Conservation (phyloP, 805 yeast species). For the Komagataella phaffii region DNA sequence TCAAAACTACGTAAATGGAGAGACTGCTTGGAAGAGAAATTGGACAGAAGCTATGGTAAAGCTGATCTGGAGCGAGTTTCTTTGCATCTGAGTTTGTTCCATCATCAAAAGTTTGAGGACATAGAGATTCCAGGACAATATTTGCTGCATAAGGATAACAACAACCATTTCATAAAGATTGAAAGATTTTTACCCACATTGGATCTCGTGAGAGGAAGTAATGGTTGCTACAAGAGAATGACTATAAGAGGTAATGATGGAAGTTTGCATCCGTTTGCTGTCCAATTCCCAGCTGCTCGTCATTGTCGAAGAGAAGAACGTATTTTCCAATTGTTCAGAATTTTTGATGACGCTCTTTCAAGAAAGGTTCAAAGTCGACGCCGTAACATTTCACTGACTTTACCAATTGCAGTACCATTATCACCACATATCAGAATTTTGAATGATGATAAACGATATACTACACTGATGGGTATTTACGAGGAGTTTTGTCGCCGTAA, state of each 20-base stretch:
- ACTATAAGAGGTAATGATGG: slow-evolving; percentile 93
- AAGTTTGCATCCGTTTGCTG: slow-evolving; percentile 80
- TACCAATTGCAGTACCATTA: slow-evolving; percentile 87
- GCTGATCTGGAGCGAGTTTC: slow-evolving; percentile 82
- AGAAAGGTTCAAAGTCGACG: slow-evolving; percentile 81
- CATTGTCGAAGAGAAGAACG: slow-evolving; percentile 95
- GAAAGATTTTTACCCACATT: slow-evolving; percentile 85
- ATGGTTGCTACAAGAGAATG: slow-evolving; percentile 79
- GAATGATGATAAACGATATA: slow-evolving; percentile 66
- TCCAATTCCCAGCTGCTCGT: slow-evolving; percentile 95
- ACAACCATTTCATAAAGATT: slow-evolving; percentile 80
- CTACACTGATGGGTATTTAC: slow-evolving; percentile 70
- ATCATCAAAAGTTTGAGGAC: slow-evolving; percentile 95
- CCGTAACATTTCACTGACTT: slow-evolving; percentile 69
- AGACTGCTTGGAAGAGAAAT: slow-evolving; percentile 78
- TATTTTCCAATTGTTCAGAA: slow-evolving; percentile 80
- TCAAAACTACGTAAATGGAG: slow-evolving; percentile 82
- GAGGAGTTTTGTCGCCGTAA: slow-evolving; percentile 72
- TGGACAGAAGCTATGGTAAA: slow-evolving; percentile 67
- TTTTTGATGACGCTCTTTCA: slow-evolving; percentile 69
- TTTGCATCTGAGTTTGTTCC: slow-evolving; percentile 93
- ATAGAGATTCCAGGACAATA: slow-evolving; percentile 97
- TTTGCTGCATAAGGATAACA: slow-evolving; percentile 73
- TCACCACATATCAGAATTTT: slow-evolving; percentile 90
- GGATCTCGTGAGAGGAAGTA: slow-evolving; percentile 80